A percentile compares a stretch with the other conserved stretches of the same genome.
Evolutionary conservation across 1,284 basidiomycete species (phyloP).

Genomic region (Irpex lacteus): DNA sequence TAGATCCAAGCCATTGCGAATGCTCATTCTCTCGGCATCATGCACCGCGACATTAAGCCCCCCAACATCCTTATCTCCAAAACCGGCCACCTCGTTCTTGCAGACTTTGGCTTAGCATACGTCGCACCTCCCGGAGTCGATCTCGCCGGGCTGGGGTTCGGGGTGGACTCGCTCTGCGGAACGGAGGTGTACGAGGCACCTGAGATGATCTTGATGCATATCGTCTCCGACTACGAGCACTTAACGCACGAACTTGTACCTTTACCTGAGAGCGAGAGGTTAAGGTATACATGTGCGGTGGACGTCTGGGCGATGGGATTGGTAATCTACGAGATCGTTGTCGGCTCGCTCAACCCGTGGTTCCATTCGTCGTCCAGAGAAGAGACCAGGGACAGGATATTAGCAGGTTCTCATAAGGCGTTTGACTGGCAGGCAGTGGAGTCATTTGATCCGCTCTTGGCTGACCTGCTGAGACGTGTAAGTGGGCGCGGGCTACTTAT

Average conservation of each 20-base stretch:
- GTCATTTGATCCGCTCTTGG: too few species aligned
- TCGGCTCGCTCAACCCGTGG: too few species aligned
- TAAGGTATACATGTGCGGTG: neutral
- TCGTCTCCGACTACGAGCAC: neutral
- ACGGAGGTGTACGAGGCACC: conserved; percentile 13
- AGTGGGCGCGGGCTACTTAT: too few species aligned
- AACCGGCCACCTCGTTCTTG: conserved; percentile 60
- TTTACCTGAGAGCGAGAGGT: neutral
- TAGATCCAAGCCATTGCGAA: conserved; percentile 22
- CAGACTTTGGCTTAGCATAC: conserved; percentile 60
- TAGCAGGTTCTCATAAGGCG: too few species aligned
- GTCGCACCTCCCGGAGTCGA: conserved; percentile 6
- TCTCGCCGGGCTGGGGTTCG: neutral
- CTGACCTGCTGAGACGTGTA: too few species aligned
- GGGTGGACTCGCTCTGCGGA: neutral
- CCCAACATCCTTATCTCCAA: conserved; percentile 70
- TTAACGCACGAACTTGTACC: neutral
- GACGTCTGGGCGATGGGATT: conserved; percentile 14
- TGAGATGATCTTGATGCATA: conserved; percentile 1
- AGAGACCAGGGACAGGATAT: too few species aligned
- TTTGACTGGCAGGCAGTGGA: too few species aligned
- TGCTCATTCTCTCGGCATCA: conserved; percentile 45
- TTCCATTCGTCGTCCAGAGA: too few species aligned
- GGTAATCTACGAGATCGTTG: neutral
- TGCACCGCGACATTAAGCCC: conserved; percentile 41